Conservation (phyloP, 768 basidiomycete species). For the Baorangia bicolor region DNA sequence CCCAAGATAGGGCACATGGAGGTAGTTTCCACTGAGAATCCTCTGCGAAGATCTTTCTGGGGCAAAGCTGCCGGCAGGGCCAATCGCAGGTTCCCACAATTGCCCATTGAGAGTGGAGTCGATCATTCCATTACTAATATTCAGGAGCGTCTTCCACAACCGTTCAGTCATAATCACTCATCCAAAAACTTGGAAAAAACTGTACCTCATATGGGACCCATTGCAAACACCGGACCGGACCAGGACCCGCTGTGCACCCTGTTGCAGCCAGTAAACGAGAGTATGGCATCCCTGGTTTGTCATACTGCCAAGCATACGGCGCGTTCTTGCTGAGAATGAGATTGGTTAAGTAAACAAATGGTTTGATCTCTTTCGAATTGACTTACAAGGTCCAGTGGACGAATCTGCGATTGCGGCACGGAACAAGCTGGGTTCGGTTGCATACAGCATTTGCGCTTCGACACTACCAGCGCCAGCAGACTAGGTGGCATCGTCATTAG, state of each 20-base stretch:
- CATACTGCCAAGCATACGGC: slow-evolving; percentile 44
- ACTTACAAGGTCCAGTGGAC: slow-evolving; percentile 22
- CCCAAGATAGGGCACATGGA: slow-evolving; percentile 53
- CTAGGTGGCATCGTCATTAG: background rate
- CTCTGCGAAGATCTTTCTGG: slow-evolving; percentile 44
- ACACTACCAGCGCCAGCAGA: slow-evolving; percentile 19
- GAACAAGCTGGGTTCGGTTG: slow-evolving; percentile 5
- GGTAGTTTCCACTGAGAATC: slow-evolving; percentile 48
- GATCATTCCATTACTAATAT: slow-evolving; percentile 49
- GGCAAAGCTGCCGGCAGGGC: slow-evolving; percentile 49
- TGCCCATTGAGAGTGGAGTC: slow-evolving; percentile 46
- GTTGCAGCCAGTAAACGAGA: slow-evolving; percentile 43
- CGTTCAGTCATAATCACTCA: background rate
- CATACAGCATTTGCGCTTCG: slow-evolving; percentile 15
- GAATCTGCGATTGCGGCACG: slow-evolving; percentile 19
- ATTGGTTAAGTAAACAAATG: background rate
- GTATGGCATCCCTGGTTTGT: slow-evolving; percentile 52
- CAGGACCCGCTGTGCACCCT: slow-evolving; percentile 42
- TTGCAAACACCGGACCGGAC: slow-evolving; percentile 43
- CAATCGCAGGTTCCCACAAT: slow-evolving; percentile 57
- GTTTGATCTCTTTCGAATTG: background rate
- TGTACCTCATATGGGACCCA: slow-evolving; percentile 20
- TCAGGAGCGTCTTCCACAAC: slow-evolving; percentile 42
- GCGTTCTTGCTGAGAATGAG: slow-evolving; percentile 46
- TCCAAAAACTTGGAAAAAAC: background rate